Evolutionary conservation across 2,329 filamentous ascomycete genomes (phyloP), one percentile per base, ranked within the genome.

Genomic region (Hypoxylon sp.): DNA sequence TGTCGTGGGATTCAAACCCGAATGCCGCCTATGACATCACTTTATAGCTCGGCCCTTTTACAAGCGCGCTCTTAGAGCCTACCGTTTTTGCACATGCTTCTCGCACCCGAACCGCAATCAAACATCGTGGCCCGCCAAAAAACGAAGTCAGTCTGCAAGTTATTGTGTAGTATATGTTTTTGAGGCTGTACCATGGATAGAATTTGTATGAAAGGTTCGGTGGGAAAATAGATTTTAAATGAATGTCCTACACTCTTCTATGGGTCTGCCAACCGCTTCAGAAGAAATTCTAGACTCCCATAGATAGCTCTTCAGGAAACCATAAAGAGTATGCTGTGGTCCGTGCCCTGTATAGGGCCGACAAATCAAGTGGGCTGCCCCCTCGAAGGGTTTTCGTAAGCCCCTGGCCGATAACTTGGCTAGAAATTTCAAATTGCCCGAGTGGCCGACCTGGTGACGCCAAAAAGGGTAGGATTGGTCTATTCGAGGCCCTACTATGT

Each of bases 1-100:
- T 53, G 56, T 70, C 65, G 65, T 68, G 58, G 65, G 68, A 68
- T 64, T 64, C 48, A 31, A 50, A 6, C 17, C 29, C 11, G n/a
- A 48, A 59, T 31, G 33, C 39, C 33, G 22, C 22, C 52, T 59
- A 68, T 70, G 68, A 70, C 68, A 59, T 70, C 68, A 68, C 22
- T 35, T 19, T 33, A 9, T 46, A 44, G 46, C 58, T 61, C 65
- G 65, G 63, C 13, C 62, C 53, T 58, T 64, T 57, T 58, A 14
- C 52, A 52, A 53, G 14, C 44, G 44, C 44, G 13, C 26, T 59
- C 48, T 51, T 48, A 47, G 35, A 54, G 22, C 65, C 68, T 62
- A 63, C 52, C 56, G 8, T 46, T 50, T 17, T 44, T 22, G 46
- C 61, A 65, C 65, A 70, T 65, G 55, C n/a, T 35, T 6, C 51